These are phyloP conservation scores for Clonostachys rosea DNA, from an alignment of 2,329 filamentous ascomycete species.

Conservation along the genomic window DNA sequence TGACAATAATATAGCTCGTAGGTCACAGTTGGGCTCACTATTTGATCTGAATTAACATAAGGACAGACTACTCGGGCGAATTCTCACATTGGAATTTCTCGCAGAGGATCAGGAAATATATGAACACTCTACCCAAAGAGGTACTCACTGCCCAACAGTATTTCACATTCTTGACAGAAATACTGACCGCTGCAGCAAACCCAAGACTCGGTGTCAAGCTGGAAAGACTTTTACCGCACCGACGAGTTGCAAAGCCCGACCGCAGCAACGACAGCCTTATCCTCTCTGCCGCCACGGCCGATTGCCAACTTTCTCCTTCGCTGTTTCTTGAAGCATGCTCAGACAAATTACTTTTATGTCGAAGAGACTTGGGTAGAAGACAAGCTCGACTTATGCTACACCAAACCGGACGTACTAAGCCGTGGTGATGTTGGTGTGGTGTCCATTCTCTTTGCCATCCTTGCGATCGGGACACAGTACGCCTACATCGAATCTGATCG, in stretches of 20 bases:
- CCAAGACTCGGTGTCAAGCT: constrained; percentile 14
- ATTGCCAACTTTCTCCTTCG: constrained; percentile 40
- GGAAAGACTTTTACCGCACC: constrained; percentile 36
- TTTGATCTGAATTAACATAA: not conserved
- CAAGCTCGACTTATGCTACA: constrained; percentile 33
- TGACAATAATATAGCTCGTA: constrained; percentile 33
- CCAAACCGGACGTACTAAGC: constrained; percentile 24
- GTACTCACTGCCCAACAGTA: no score
- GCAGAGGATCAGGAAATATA: constrained; percentile 40
- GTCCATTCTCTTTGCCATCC: constrained; percentile 40
- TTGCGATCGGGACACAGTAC: constrained; percentile 46
- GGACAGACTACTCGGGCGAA: constrained; percentile 42
- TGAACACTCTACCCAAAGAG: constrained; percentile 16
- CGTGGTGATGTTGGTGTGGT: constrained; percentile 33
- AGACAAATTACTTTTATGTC: constrained; percentile 44
- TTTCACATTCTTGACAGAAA: constrained; percentile 16
- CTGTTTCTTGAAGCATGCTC: constrained; percentile 40
- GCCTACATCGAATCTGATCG: constrained; percentile 35
- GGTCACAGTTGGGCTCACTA: constrained; percentile 7
- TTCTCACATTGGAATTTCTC: constrained; percentile 50
- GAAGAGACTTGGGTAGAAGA: constrained; percentile 34
- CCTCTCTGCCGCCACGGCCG: constrained; percentile 35
- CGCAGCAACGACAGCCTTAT: constrained; percentile 27
- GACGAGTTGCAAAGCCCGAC: constrained; percentile 36
- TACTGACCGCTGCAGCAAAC: constrained; percentile 17